phyloP scores from a whole-genome alignment of 805 yeast species.

The Ogataea minuta region DNA sequence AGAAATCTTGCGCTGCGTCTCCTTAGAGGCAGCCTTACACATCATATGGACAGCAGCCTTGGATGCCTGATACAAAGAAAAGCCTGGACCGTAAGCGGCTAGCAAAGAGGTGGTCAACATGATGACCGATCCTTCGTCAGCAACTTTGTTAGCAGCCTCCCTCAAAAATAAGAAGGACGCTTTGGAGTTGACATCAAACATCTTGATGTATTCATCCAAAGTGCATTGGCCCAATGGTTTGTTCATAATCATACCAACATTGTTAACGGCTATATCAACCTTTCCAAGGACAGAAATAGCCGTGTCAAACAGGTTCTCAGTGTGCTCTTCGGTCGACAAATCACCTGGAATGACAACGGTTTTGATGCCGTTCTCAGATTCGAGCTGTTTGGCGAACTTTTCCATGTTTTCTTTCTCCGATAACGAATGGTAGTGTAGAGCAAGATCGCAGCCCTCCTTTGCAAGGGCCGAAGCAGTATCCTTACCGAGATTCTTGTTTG shows the following conservation, averaged over 20 bases:
- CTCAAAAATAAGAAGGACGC: slow-evolving; percentile 61
- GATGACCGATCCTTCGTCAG: slow-evolving; percentile 53
- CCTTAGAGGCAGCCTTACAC: slow-evolving; percentile 54
- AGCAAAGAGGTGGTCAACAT: slow-evolving; percentile 60
- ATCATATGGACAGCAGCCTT: slow-evolving; percentile 56
- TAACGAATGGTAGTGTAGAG: slow-evolving; percentile 53
- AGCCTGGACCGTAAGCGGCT: slow-evolving; percentile 61
- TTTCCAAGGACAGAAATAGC: slow-evolving; percentile 46
- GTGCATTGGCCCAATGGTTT: slow-evolving; percentile 53
- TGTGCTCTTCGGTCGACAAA: slow-evolving; percentile 41
- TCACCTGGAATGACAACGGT: slow-evolving; percentile 44
- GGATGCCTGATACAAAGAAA: slow-evolving; percentile 54
- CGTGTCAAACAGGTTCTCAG: slow-evolving; percentile 43
- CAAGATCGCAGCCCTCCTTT: slow-evolving; percentile 49
- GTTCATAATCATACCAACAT: slow-evolving; percentile 65
- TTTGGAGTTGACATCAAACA: slow-evolving; percentile 55
- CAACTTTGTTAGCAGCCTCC: slow-evolving; percentile 51
- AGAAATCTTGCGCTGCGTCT: slow-evolving; percentile 46
- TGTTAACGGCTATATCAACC: slow-evolving; percentile 64
- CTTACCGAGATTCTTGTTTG: slow-evolving; percentile 60
- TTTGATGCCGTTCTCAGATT: slow-evolving; percentile 37
- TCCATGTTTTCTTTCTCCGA: slow-evolving; percentile 38
- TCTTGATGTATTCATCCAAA: slow-evolving; percentile 52
- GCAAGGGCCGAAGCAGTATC: slow-evolving; percentile 55
- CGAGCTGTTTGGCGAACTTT: slow-evolving; percentile 37